Percentiles rank a stretch among this genome's conserved stretches.
phyloP scores from a whole-genome alignment of 345 rosid genomes.

The Noccaea bulbosa region DNA sequence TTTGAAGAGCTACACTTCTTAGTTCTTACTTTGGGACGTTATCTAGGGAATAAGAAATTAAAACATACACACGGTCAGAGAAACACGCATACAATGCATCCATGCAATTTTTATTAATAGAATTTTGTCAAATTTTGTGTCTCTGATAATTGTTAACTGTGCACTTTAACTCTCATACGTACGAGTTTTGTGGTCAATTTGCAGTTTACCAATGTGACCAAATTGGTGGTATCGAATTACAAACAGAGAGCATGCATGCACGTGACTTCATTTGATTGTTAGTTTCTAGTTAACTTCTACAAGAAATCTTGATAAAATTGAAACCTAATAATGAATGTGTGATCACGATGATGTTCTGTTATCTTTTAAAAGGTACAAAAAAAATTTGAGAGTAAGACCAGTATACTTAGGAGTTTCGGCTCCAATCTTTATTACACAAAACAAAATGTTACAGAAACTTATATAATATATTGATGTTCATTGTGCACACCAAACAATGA shows the following conservation, averaged over 20 bases:
- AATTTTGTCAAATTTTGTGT: not conserved
- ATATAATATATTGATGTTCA: not conserved
- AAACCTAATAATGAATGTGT: no score
- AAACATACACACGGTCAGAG: not conserved
- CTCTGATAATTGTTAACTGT: not conserved
- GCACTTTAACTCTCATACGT: not conserved
- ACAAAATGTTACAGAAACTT: not conserved
- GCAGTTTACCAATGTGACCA: not conserved
- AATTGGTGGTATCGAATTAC: not conserved
- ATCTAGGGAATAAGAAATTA: no score
- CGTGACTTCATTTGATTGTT: not conserved
- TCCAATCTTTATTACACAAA: not conserved
- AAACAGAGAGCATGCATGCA: not conserved
- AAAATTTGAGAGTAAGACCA: not conserved
- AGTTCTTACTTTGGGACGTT: no score
- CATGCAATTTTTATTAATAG: not conserved
- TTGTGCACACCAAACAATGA: conserved; percentile 8
- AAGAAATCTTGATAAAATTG: no score
- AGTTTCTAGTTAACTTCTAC: no score
- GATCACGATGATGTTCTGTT: not conserved
- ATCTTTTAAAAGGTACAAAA: not conserved
- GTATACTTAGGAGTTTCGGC: not conserved
- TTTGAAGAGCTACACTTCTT: no score
- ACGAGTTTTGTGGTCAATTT: not conserved
- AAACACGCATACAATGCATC: not conserved